phyloP scores from a whole-genome alignment of 2,329 filamentous ascomycete species.

The Apiospora koreana region DNA sequence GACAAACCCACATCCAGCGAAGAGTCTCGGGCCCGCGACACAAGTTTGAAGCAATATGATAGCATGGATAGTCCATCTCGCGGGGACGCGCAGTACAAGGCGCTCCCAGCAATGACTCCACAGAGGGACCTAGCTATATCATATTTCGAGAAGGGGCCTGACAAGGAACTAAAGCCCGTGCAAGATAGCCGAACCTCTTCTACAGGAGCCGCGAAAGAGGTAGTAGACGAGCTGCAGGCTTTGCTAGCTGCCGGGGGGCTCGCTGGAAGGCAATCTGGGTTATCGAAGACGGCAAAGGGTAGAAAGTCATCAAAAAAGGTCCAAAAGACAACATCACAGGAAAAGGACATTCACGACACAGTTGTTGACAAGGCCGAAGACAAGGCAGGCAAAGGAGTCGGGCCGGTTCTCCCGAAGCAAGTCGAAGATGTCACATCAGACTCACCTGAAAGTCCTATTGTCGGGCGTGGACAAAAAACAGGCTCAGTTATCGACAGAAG shows the following conservation, averaged over 20 bases:
- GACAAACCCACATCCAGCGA: constrained; percentile 14
- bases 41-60: background rate
- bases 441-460: constrained; percentile 16
- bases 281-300: constrained; percentile 35
- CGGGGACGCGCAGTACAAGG: background rate
- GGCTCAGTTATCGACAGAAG: background rate
- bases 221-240: background rate
- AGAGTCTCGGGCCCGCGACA: background rate
- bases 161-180: background rate
- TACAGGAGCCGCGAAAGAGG: constrained; percentile 12
- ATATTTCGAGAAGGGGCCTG: constrained; percentile 18
- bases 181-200: background rate
- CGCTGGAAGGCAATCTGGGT: constrained; percentile 35
- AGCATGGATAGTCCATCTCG: background rate
- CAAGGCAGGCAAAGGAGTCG: constrained; percentile 25
- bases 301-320: constrained; percentile 39
- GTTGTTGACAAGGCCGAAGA: constrained; percentile 27
- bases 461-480: constrained; percentile 12
- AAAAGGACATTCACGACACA: constrained; percentile 38
- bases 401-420: constrained; percentile 12
- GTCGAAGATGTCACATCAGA: constrained; percentile 13
- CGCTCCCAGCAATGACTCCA: background rate
- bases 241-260: constrained; percentile 19
- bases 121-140: constrained; percentile 15
- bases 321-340: constrained; percentile 38